Evolutionary conservation across 352 stramenopile species (phyloP), one percentile per base, ranked within the genome.

Genomic region (Pythium monospermum): DNA sequence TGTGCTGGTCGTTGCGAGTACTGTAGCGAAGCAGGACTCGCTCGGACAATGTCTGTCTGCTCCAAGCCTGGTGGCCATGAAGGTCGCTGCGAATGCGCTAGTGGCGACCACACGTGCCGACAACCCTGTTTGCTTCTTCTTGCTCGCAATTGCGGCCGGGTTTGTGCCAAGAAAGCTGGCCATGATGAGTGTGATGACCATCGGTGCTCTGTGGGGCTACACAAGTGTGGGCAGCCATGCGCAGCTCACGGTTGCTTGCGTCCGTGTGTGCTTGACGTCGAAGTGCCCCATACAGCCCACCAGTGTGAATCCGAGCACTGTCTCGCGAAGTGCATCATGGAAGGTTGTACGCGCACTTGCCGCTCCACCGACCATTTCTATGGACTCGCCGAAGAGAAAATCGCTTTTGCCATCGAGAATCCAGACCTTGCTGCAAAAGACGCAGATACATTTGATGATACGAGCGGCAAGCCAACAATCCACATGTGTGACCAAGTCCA

Each of bases 401-500:
- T 83, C 25, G 66, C 73, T 2, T 83, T 68, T 26, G 71, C 71
- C 5, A 59, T 76, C 22, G 78, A 89, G 52, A 71, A 76, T 37
- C 21, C 37, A 12, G 37, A 48, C 4, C 33, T 33, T 13, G 43
- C 56, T 12, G 68, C 41, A 11, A 85, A 89, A 54, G 37, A 53
- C 1, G 36, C 37, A 1, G 40, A 37, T 3, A 69, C 63, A 2
- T 85, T 83, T 53, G 71, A 85, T 19, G 75, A 60, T 0, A 42
- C 45, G 1, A 71, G 60, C 0, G 58, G 71, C 38, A 50, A 55
- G 10, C 75, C 73, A 4, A 62, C 68, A 12, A 69, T 81, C 4
- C 82, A 92, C 48, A 85, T 88, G 61, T 90, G 78, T 21, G 49
- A 48, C 4, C 61, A 80, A 28, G 57, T 49, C 19, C 82, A 92